Base-by-base conservation (phyloP, 2,329 filamentous ascomycete species). In the Nemania sp. region DNA sequence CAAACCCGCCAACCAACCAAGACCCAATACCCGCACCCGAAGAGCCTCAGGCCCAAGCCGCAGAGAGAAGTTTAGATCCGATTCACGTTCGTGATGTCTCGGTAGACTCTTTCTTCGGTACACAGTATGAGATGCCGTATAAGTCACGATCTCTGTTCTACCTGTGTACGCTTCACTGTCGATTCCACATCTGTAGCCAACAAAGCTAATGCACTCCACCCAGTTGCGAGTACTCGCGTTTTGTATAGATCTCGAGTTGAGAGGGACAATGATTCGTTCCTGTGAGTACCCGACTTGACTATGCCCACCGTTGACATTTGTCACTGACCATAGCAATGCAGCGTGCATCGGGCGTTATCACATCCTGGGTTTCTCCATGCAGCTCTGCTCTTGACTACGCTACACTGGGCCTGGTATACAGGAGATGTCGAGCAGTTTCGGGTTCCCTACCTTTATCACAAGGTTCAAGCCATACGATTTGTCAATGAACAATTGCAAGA, bases 401-500 rank as follows among this genome's bases (percentile, higher is more conserved):
- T 75, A 46, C 75, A 77, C 46, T 76, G 73, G 73, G 73, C 73
- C 20, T 77, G 75, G 75, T 70, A 74, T 40, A 76, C 72, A 2
- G 75, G 75, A 24, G 74, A 74, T 46, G 71, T 74, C 61, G 75
- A 76, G 47, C 69, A 73, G 46, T 74, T 76, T 59, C 71, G 73
- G 59, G 67, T 77, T 19, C 73, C 75, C 9, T 76, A 77, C 58
- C 68, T 77, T 46, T 75, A 77, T 52, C 75, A 77, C 62, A 77
- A 77, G 58, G 68, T 75, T 22, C 73, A 75, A 42, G 75, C 75
- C 9, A 77, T 77, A 62, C 72, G 74, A 48, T 77, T 76, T 53
- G 74, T 75, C 43, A 73, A 75, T 55, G 70, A 75, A 56, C 74
- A 77, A 54, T 63, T 77, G 36, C 68, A 69, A 41, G 66, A 69